Evolutionary conservation across 2,329 filamentous ascomycete species (phyloP), one percentile per base, ranked within the genome.

Genomic region (Xylaria sp.): DNA sequence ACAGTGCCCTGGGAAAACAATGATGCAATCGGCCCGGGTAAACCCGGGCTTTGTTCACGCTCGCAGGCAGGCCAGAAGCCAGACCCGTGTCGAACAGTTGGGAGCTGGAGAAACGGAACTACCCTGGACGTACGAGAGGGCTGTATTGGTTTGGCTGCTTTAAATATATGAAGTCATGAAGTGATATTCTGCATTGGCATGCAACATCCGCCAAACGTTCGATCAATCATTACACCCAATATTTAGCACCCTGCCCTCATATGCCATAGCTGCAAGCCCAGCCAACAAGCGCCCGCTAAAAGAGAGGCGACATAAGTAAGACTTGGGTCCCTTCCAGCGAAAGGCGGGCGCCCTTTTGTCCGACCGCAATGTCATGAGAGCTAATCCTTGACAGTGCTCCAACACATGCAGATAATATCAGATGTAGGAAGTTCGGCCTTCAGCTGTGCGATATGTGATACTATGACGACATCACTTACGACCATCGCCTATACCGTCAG

Each of bases 21-120:
- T 58, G 54, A 58, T 58, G 54, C 33, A 48, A 58, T 58, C 11
- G 15, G 21, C 13, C 56, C 52, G 58, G 58, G 56, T 23, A 53
- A 33, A 17, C n/a, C 29, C 48, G 48, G 53, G 47, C 40, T 29
- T 52, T 4, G 27, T 51, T 19, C 10, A 11, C 23, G 11, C 10
- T 31, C 15, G 3, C 21, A 10, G 17, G 21, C 41, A 51, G 35
- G 43, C n/a, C 43, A 19, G 29, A 7, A 56, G 13, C 33, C 25
- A n/a, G n/a, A n/a, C n/a, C n/a, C n/a, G n/a, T n/a, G n/a, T n/a
- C n/a, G n/a, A n/a, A n/a, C n/a, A n/a, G n/a, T n/a, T n/a, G 7
- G 38, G 33, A 23, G 17, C 31, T 15, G 13, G 25, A 13, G 27
- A 31, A 46, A 58, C 17, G 40, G 31, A 38, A 37, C 38, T 15